A percentile compares a stretch with the other conserved stretches of the same genome.
phyloP scores from a whole-genome alignment of 2,329 filamentous ascomycete species.

The Diaporthe nobilis region DNA sequence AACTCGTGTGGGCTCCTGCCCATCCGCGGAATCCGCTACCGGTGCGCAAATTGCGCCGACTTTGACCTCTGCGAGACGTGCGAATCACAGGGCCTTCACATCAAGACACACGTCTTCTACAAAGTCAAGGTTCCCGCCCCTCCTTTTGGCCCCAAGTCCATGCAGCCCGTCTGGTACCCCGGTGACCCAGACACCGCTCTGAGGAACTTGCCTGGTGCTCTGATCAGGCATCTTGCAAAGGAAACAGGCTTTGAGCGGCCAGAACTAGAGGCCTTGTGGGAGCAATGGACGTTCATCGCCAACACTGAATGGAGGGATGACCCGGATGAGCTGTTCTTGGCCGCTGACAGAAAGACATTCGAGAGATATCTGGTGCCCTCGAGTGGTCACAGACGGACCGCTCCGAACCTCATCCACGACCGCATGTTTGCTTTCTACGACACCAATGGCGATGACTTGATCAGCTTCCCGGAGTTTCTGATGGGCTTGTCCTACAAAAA shows the following conservation, averaged over 20 bases:
- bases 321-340: slow-evolving; percentile 81
- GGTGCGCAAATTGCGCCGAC: slow-evolving; percentile 95
- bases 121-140: slow-evolving; percentile 93
- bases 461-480: slow-evolving; percentile 93
- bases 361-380: slow-evolving; percentile 90
- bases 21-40: slow-evolving; percentile 92
- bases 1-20: slow-evolving; percentile 90
- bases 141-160: slow-evolving; percentile 84
- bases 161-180: slow-evolving; percentile 88
- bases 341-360: slow-evolving; percentile 94
- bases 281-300: slow-evolving; percentile 96
- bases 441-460: slow-evolving; percentile 87
- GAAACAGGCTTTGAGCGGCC: slow-evolving; percentile 87
- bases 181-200: slow-evolving; percentile 83
- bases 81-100: slow-evolving; percentile 83
- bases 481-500: slow-evolving; percentile 82
- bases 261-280: slow-evolving; percentile 93
- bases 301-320: slow-evolving; percentile 88
- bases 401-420: slow-evolving; percentile 93
- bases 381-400: slow-evolving; percentile 81
- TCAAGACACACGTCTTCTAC: slow-evolving; percentile 95
- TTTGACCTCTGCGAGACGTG: slow-evolving; percentile 96
- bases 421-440: slow-evolving; percentile 98
- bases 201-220: slow-evolving; percentile 73
- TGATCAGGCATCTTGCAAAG: slow-evolving; percentile 78